phyloP scores from a whole-genome alignment of 192 early-diverging fungal genomes.

The Borealophlyctis nickersoniae region DNA sequence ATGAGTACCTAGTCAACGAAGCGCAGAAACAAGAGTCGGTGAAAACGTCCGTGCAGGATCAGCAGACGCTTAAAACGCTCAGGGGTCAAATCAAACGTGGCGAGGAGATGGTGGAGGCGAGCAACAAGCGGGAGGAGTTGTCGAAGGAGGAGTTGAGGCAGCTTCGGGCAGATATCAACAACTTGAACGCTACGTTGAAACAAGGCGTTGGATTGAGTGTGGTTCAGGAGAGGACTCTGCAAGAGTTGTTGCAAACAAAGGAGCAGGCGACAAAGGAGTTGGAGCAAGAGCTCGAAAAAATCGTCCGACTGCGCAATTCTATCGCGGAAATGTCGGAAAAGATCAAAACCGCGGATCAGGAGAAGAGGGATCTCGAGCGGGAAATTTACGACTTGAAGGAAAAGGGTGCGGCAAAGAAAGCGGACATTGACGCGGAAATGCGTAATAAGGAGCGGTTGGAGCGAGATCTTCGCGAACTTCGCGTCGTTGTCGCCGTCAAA shows the following conservation, averaged over 20 bases:
- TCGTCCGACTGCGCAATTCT: conserved; percentile 45
- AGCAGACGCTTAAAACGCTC: conserved; percentile 40
- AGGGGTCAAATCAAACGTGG: conserved; percentile 48
- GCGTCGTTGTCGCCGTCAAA: conserved; percentile 55
- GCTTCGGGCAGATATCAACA: conserved; percentile 47
- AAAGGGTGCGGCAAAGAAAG: conserved; percentile 50
- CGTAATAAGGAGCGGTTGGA: conserved; percentile 60
- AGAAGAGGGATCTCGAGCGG: conserved; percentile 49
- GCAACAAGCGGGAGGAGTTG: conserved; percentile 46
- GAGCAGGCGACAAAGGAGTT: conserved; percentile 52
- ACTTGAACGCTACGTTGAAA: conserved; percentile 46
- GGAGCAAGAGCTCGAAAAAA: conserved; percentile 57
- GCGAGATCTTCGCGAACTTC: conserved; percentile 52
- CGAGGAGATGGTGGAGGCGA: conserved; percentile 40
- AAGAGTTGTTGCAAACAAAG: conserved; percentile 53
- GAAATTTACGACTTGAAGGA: conserved; percentile 59
- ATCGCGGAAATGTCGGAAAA: conserved; percentile 51
- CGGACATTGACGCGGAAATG: conserved; percentile 55
- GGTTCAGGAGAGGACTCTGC: conserved; percentile 50
- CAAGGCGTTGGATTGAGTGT: conserved; percentile 60
- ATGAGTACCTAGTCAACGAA: conserved; percentile 37
- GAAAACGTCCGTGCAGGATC: conserved; percentile 37
- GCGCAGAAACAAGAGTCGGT: conserved; percentile 25
- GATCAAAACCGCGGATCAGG: conserved; percentile 46
- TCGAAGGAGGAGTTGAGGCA: conserved; percentile 51